Percentiles rank a stretch among this genome's conserved stretches.
These are phyloP conservation scores for Letharia lupina DNA, from an alignment of 495 filamentous ascomycete species.

Conservation along the genomic window DNA sequence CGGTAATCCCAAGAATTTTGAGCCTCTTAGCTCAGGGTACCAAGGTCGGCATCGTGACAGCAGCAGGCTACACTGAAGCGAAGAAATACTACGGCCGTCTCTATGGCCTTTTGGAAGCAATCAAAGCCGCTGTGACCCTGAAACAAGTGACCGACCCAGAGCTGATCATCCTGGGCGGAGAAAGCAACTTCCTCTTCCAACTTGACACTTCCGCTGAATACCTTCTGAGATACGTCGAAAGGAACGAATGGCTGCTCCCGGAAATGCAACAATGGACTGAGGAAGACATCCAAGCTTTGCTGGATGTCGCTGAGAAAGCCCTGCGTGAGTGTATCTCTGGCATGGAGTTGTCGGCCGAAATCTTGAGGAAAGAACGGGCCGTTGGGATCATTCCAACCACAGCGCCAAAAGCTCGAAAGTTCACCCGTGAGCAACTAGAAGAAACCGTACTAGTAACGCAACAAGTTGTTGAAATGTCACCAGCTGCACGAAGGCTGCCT, in stretches of 20 bases:
- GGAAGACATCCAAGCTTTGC: conserved; percentile 61
- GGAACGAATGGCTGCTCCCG: conserved; percentile 68
- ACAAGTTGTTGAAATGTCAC: conserved; percentile 77
- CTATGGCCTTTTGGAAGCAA: conserved; percentile 72
- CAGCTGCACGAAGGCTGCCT: conserved; percentile 59
- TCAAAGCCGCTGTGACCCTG: conserved; percentile 46
- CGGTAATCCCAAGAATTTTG: conserved; percentile 71
- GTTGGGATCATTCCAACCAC: conserved; percentile 74
- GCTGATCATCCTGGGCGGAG: conserved; percentile 84
- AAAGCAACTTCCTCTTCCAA: conserved; percentile 81
- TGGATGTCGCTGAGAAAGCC: conserved; percentile 79
- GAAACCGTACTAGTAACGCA: conserved; percentile 93
- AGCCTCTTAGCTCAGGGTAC: conserved; percentile 52
- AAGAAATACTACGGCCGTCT: conserved; percentile 75
- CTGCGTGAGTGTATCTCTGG: conserved; percentile 68
- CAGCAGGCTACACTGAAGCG: conserved; percentile 88
- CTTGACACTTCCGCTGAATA: conserved; percentile 50
- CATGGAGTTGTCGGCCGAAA: conserved; percentile 63
- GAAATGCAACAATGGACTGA: conserved; percentile 86
- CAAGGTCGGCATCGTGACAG: conserved; percentile 90
- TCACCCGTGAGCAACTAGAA: conserved; percentile 82
- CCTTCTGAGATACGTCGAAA: conserved; percentile 53
- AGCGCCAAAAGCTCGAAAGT: conserved; percentile 41
- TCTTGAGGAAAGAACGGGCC: conserved; percentile 86
- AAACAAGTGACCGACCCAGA: conserved; percentile 51